Conservation (phyloP, 2,329 filamentous ascomycete species). For the Penicillium digitatum region DNA sequence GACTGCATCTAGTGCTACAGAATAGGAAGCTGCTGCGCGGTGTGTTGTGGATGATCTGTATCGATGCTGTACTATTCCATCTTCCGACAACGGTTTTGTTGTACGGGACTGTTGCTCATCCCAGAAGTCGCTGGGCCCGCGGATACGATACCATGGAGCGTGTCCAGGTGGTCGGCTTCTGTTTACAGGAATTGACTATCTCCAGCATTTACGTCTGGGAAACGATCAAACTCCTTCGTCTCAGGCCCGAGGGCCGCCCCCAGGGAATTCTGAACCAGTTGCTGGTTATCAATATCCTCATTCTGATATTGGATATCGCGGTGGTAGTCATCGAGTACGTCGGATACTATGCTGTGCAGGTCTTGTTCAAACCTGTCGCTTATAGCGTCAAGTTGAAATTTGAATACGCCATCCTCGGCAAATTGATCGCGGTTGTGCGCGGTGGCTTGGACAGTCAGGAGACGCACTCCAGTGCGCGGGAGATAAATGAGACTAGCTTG, state of each 20-base stretch:
- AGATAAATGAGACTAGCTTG: conserved; percentile 12
- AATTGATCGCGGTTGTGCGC: conserved; percentile 33
- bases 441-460: conserved; percentile 10
- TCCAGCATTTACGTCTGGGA: conserved; percentile 51
- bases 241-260: conserved; percentile 19
- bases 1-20: conserved; percentile 43
- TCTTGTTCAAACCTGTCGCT: conserved; percentile 38
- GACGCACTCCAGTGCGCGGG: conserved; percentile 11
- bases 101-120: conserved; percentile 32
- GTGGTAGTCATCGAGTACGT: conserved; percentile 41
- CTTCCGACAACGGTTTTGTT: conserved; percentile 40
- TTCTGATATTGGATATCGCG: conserved; percentile 46
- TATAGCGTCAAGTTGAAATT: conserved; percentile 48
- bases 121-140: conserved; percentile 18
- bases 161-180: conserved; percentile 52
- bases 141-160: conserved; percentile 48
- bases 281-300: conserved; percentile 50
- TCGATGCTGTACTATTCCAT: conserved; percentile 40
- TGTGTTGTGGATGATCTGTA: conserved; percentile 44
- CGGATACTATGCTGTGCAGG: conserved; percentile 39
- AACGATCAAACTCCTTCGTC: conserved; percentile 35
- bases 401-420: conserved; percentile 53
- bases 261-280: conserved; percentile 37
- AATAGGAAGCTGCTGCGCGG: conserved; percentile 33
- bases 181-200: conserved; percentile 51